These are phyloP conservation scores for Magnusiomyces sp. DNA, from an alignment of 1,139 yeast species.

Conservation along the genomic window DNA sequence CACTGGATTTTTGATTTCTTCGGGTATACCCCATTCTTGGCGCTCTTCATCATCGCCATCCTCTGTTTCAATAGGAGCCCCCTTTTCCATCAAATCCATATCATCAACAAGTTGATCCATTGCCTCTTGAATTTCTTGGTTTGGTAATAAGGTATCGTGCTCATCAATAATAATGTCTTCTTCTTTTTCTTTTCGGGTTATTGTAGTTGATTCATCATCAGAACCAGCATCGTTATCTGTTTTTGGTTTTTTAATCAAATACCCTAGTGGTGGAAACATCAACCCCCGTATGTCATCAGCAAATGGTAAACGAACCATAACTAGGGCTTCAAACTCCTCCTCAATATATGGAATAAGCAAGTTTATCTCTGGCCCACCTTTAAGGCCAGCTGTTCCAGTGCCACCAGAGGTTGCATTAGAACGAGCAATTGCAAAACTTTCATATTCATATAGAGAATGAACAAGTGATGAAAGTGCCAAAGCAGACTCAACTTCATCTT, in stretches of 20 bases:
- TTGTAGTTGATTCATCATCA: background rate
- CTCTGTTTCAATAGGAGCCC: constrained; percentile 13
- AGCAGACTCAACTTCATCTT: constrained; percentile 39
- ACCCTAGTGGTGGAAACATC: constrained; percentile 44
- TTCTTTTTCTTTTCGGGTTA: background rate
- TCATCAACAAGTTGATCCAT: constrained; percentile 37
- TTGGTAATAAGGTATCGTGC: constrained; percentile 25
- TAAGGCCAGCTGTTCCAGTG: constrained; percentile 28
- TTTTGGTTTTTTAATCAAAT: background rate
- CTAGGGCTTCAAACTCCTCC: constrained; percentile 27
- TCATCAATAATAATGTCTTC: background rate
- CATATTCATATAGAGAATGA: constrained; percentile 45
- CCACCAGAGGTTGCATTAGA: constrained; percentile 41
- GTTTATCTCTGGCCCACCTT: constrained; percentile 39
- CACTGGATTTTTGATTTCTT: constrained; percentile 26
- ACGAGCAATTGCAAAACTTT: constrained; percentile 30
- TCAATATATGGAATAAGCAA: constrained; percentile 45
- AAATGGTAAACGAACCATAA: constrained; percentile 54
- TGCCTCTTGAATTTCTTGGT: constrained; percentile 29
- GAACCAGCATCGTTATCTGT: background rate
- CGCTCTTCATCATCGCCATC: constrained; percentile 11
- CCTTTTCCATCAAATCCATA: constrained; percentile 32
- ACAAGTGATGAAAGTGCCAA: constrained; percentile 47
- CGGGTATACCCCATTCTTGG: constrained; percentile 17
- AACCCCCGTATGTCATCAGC: constrained; percentile 68